Evolutionary conservation across 2,329 filamentous ascomycete species (phyloP).

Genomic region (Simplicillium sp.): DNA sequence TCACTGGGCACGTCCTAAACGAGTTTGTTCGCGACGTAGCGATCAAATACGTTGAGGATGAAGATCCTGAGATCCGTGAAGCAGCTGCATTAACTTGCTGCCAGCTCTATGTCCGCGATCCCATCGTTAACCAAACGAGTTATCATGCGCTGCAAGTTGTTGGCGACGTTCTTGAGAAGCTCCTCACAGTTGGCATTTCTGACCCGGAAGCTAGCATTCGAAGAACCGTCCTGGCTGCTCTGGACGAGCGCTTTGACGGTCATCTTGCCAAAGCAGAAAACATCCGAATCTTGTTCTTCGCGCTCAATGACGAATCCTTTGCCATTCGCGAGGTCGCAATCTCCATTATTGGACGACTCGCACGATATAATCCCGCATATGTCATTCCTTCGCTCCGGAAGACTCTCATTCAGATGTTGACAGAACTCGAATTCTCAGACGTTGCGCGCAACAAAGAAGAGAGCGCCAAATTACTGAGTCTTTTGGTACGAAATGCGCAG

Average conservation of each 20-base stretch:
- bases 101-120: conserved; percentile 92
- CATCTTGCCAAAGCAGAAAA: conserved; percentile 98
- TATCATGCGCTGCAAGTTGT: conserved; percentile 96
- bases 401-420: conserved; percentile 89
- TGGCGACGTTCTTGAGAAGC: conserved; percentile 92
- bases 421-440: conserved; percentile 92
- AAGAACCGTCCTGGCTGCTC: conserved; percentile 74
- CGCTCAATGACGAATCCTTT: conserved; percentile 91
- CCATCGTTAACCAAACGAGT: conserved; percentile 96
- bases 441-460: conserved; percentile 93
- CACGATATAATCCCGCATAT: conserved; percentile 87
- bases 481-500: conserved; percentile 88
- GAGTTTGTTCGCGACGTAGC: conserved; percentile 98
- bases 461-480: conserved; percentile 83
- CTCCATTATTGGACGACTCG: conserved; percentile 88
- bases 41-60: conserved; percentile 95
- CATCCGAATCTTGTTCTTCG: conserved; percentile 88
- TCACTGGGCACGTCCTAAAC: conserved; percentile 84
- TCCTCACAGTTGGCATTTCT: conserved; percentile 88
- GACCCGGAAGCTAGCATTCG: conserved; percentile 86
- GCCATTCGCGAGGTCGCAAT: conserved; percentile 90
- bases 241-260: conserved; percentile 89
- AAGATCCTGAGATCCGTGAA: conserved; percentile 86
- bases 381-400: conserved; percentile 94
- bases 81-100: conserved; percentile 95